Percentiles rank a stretch among this genome's conserved stretches.
phyloP scores from a whole-genome alignment of 148 eudicot species.

The Cornus controversa region DNA sequence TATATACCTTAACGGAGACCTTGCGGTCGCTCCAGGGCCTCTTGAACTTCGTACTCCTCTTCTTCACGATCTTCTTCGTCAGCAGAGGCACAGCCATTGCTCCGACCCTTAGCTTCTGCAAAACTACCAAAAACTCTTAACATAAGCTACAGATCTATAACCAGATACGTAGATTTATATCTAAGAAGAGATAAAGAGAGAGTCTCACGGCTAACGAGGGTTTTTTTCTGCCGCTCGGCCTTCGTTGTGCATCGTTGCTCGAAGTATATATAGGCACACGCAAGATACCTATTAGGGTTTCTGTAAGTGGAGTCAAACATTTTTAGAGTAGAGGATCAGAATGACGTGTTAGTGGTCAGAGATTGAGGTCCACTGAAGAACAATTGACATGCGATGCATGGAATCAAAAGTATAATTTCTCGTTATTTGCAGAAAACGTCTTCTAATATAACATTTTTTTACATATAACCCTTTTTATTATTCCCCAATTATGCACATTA shows the following conservation, averaged over 20 bases:
- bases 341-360: too few species aligned
- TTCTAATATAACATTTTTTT: too few species aligned
- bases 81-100: constrained; percentile 64
- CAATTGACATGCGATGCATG: too few species aligned
- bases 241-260: neutral
- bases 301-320: too few species aligned
- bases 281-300: neutral
- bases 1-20: constrained; percentile 44
- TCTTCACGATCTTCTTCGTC: constrained; percentile 57
- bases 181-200: neutral
- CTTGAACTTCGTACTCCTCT: constrained; percentile 54
- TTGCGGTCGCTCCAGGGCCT: constrained; percentile 49
- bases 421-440: too few species aligned
- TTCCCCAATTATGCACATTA: too few species aligned
- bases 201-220: neutral
- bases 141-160: neutral
- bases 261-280: neutral
- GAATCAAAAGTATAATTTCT: too few species aligned
- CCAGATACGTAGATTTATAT: too few species aligned
- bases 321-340: too few species aligned
- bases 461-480: too few species aligned
- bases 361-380: too few species aligned
- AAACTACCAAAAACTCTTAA: neutral
- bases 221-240: neutral
- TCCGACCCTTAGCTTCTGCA: neutral